phyloP scores from a whole-genome alignment of 257 asterid genomes.

The Osmanthus fragrans region DNA sequence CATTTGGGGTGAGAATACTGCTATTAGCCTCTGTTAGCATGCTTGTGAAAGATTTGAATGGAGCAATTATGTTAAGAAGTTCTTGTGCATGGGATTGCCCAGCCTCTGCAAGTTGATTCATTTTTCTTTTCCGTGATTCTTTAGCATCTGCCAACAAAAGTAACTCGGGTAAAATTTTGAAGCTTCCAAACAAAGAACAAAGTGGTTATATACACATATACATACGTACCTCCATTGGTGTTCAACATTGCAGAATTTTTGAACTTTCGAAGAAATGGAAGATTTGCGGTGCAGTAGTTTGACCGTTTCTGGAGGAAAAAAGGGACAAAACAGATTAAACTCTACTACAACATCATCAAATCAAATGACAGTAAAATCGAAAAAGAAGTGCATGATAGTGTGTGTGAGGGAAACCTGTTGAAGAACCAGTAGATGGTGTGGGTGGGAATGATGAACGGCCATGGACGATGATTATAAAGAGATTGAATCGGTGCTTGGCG shows the following conservation, averaged over 20 bases:
- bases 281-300: neutral
- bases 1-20: neutral
- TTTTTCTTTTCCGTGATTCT: slow-evolving; percentile 33
- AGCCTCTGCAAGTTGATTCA: slow-evolving; percentile 31
- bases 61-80: slow-evolving; percentile 21
- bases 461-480: slow-evolving; percentile 26
- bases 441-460: neutral
- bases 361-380: neutral
- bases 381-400: neutral
- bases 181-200: neutral
- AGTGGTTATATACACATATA: neutral
- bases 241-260: slow-evolving; percentile 16
- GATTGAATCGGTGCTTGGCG: slow-evolving; percentile 40
- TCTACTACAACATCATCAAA: neutral
- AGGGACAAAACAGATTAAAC: neutral
- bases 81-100: neutral
- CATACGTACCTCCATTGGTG: slow-evolving; percentile 18
- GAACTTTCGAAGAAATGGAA: neutral
- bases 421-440: neutral
- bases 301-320: neutral
- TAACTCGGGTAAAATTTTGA: neutral
- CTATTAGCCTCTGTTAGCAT: slow-evolving; percentile 22
- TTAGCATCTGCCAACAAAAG: neutral
- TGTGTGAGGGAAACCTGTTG: neutral
- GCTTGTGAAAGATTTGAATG: slow-evolving; percentile 26